Base-by-base conservation (phyloP, 176 grass and related monocot genomes). In the Eleusine indica region DNA sequence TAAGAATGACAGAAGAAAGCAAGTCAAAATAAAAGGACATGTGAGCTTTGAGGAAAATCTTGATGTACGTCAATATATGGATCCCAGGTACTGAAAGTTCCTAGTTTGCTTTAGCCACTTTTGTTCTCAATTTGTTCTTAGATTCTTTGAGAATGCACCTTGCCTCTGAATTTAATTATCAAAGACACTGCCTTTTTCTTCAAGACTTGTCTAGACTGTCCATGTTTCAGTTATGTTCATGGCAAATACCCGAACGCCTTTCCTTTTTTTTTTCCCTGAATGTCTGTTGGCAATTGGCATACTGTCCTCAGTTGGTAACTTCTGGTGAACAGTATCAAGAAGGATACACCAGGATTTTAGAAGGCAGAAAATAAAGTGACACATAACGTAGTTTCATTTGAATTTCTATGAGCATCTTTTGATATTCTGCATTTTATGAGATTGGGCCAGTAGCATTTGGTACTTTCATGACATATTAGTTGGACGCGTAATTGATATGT, bases 31-130 rank as follows among this genome's bases (percentile, higher is more conserved):
- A 79, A 92, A 86, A 71, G 91, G 89, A 30, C 85, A 90, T 80
- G 89, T 97, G 17, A 54, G 69, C 35, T 97, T 97, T 79, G 83
- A 90, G 39, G 94, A 97, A 82, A 88, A 35, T 4, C 85, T 97
- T 42, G 91, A 94, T 90, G 66, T 97, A 69, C 84, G 61, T 47
- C 87, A 87, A 21, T 94, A 71, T 68, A 74, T 97, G 64, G 89
- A 91, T 65, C 70, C 75, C 22, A 94, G 94, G 94, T 97, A 97
- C 41, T 72, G 57, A 47, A 21, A 56, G 16, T 19, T 19, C 17
- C 4, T 19, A 56, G 53, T 56, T 56, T 56, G 16, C 53, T 19
- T 56, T 19, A 5, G 53, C 53, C 19, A 56, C 53, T 19, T 56
- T 19, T 56, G 17, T 56, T 56, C 53, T 56, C 19, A 19, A 18